These are phyloP conservation scores for Platismatia glauca DNA, from an alignment of 495 filamentous ascomycete species.

Conservation along the genomic window DNA sequence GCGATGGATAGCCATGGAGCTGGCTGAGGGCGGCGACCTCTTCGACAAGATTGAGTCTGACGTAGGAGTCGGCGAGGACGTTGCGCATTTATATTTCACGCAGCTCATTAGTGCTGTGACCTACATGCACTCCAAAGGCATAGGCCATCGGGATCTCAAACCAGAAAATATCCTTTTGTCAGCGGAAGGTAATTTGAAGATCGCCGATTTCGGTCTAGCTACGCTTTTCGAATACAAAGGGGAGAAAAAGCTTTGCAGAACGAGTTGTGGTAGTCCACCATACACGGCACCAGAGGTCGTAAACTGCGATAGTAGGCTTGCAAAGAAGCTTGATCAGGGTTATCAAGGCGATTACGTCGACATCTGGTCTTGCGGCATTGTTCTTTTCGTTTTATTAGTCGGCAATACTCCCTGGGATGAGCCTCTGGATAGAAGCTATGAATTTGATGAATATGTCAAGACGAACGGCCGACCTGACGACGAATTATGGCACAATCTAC, in stretches of 20 bases:
- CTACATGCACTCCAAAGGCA: constrained; percentile 89
- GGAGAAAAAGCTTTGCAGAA: constrained; percentile 64
- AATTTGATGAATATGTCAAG: constrained; percentile 75
- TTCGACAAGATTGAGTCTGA: constrained; percentile 99
- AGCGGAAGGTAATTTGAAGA: constrained; percentile 76
- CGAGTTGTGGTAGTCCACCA: constrained; percentile 91
- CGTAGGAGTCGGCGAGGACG: constrained; percentile 80
- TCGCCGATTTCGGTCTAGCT: constrained; percentile 94
- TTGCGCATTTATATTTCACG: constrained; percentile 92
- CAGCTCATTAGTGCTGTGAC: constrained; percentile 84
- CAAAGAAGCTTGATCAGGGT: constrained; percentile 45
- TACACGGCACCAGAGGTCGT: constrained; percentile 97
- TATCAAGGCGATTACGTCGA: constrained; percentile 82
- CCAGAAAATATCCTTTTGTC: constrained; percentile 84
- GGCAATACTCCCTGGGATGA: constrained; percentile 99
- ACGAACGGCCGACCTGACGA: constrained; percentile 73
- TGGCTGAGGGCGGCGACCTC: constrained; percentile 88
- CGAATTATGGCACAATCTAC: constrained; percentile 75
- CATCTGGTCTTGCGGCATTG: constrained; percentile 95
- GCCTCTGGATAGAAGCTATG: constrained; percentile 68
- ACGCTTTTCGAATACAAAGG: constrained; percentile 88
- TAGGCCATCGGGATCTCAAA: constrained; percentile 85
- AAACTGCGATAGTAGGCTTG: constrained; percentile 36
- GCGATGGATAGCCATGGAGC: constrained; percentile 98
- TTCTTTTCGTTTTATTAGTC: constrained; percentile 87